These are phyloP conservation scores for Stagonosporopsis chrysanthemi DNA, from an alignment of 2,329 filamentous ascomycete genomes.

Conservation along the genomic window DNA sequence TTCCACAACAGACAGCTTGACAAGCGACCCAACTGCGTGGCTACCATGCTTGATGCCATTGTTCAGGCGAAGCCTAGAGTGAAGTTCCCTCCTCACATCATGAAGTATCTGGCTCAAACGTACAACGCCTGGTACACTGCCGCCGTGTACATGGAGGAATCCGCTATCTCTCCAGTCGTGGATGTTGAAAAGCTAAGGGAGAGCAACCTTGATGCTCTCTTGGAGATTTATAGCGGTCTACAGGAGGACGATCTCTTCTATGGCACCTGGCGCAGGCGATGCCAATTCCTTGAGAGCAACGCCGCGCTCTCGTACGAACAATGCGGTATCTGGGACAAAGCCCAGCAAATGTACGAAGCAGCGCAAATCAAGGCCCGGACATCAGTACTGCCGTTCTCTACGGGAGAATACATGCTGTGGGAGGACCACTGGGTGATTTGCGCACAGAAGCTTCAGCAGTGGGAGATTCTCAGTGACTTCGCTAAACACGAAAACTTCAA, in stretches of 20 bases:
- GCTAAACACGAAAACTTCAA: slow-evolving; percentile 99
- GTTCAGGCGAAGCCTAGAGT: slow-evolving; percentile 85
- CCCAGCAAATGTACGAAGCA: slow-evolving; percentile 93
- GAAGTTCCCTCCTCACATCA: slow-evolving; percentile 92
- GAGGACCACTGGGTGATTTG: slow-evolving; percentile 99
- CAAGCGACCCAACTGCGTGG: slow-evolving; percentile 92
- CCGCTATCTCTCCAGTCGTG: slow-evolving; percentile 81
- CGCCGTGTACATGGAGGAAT: slow-evolving; percentile 86
- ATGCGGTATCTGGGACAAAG: slow-evolving; percentile 99
- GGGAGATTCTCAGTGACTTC: slow-evolving; percentile 97
- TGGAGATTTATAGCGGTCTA: slow-evolving; percentile 87
- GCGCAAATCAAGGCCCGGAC: slow-evolving; percentile 97
- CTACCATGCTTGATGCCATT: slow-evolving; percentile 87
- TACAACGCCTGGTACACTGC: slow-evolving; percentile 99
- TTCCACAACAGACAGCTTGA: slow-evolving; percentile 95
- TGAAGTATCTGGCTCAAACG: slow-evolving; percentile 92
- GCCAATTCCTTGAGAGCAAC: slow-evolving; percentile 97
- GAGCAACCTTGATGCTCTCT: slow-evolving; percentile 94
- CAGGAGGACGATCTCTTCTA: slow-evolving; percentile 98
- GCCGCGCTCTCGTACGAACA: slow-evolving; percentile 97
- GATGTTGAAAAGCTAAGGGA: slow-evolving; percentile 87
- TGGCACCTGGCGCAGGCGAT: slow-evolving; percentile 92
- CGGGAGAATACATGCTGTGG: slow-evolving; percentile 98
- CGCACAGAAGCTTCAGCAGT: slow-evolving; percentile 97
- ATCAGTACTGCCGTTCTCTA: slow-evolving; percentile 93